Evolutionary conservation across 1,284 basidiomycete genomes (phyloP), one percentile per base, ranked within the genome.

Genomic region (Cryptococcus amylolentus): DNA sequence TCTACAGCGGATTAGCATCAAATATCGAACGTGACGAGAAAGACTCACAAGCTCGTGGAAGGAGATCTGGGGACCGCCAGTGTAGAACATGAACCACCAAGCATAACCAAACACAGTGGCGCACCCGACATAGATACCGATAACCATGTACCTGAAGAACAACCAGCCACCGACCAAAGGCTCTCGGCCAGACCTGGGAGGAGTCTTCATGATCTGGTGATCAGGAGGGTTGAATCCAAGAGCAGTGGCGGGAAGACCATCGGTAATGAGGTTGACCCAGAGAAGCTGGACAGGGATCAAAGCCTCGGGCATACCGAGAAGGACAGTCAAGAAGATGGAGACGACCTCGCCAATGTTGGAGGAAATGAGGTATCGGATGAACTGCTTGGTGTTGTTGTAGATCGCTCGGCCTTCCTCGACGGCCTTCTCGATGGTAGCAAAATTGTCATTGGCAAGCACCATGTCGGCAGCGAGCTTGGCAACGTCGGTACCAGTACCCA

Each of bases 301-400:
- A 53, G 95, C 95, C 77, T 98, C 96, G 18, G 96, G 95, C 93
- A 98, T 96, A 67, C 95, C 95, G 56, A 98, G 81, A 47, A 98
- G 81, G 26, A 98, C 95, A 3, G 95, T 98, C 65, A 98, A 79
- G 83, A 98, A 98, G 78, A 98, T 98, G 71, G 84, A 90, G 72
- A 98, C 93, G 62, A 98, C 95, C 77, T 97, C 94, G 61, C 95
- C 94, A 72, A 98, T 98, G 81, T 98, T 98, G 57, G 90, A 94
- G 43, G 92, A 96, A 78, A 98, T 80, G 52, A 81, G 65, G 68
- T 83, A 79, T 52, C 69, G 74, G 52, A 66, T 69, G 55, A 98
- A 98, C 73, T 95, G 91, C 80, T 98, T 97, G 51, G 93, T 98
- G 79, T 98, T 98, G 81, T 98, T 97, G 79, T 97, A 98, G 73